Evolutionary conservation across 2,329 filamentous ascomycete species (phyloP).

Genomic region (Beauveria australis): DNA sequence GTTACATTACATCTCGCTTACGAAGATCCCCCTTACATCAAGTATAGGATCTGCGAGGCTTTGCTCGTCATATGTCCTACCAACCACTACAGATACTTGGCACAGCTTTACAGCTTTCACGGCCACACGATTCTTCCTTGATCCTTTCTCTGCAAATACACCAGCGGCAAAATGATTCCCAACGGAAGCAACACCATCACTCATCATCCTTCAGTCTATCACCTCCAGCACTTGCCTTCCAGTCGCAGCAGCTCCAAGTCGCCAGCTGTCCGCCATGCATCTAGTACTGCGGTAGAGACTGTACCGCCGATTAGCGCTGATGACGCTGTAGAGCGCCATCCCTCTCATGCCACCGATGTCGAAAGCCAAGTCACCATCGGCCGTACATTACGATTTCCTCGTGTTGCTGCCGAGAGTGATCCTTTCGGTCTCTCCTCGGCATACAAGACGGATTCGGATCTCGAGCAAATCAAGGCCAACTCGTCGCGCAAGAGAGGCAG

Average conservation of each 20-base stretch:
- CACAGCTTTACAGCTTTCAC: background rate
- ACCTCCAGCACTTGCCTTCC: constrained; percentile 26
- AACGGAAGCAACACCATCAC: constrained; percentile 33
- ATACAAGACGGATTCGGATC: constrained; percentile 70
- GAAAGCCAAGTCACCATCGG: constrained; percentile 37
- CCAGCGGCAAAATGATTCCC: constrained; percentile 28
- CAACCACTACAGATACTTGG: background rate
- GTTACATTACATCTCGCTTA: constrained; percentile 2
- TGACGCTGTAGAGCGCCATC: constrained; percentile 35
- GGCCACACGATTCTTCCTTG: background rate
- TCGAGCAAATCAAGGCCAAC: constrained; percentile 72
- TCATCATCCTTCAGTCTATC: constrained; percentile 37
- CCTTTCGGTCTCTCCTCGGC: constrained; percentile 71
- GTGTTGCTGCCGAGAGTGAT: constrained; percentile 59
- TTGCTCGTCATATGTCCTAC: background rate
- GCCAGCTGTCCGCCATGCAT: constrained; percentile 24
- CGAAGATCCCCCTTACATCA: background rate
- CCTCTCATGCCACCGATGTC: constrained; percentile 32
- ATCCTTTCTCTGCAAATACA: background rate
- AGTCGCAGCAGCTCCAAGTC: constrained; percentile 22
- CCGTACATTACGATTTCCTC: constrained; percentile 40
- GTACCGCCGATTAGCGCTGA: constrained; percentile 23
- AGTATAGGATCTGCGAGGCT: background rate
- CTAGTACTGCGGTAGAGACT: constrained; percentile 39
- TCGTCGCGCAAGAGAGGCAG: constrained; percentile 65